Evolutionary conservation across 2,329 filamentous ascomycete species (phyloP), one percentile per base, ranked within the genome.

Genomic region (Trichoderma brevicompactum): DNA sequence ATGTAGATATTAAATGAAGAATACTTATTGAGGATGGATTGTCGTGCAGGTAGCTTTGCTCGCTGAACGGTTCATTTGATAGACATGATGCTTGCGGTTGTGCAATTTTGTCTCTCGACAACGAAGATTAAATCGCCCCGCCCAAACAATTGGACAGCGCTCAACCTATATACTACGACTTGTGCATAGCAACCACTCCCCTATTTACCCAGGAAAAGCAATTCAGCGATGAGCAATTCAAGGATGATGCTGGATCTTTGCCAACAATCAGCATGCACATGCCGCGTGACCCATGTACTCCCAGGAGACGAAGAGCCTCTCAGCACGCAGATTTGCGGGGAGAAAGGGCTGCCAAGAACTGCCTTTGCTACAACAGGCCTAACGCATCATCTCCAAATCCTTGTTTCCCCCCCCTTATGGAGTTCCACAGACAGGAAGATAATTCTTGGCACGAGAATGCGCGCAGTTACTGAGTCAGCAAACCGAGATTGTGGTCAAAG

Each of bases 331-430:
- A 36, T 58, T 34, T 46, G 40, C 40, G 54, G 40, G 54, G 54
- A 56, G 54, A 32, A 38, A 56, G 40, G 54, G 40, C 54, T 58
- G 28, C 54, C 54, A 58, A 58, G 54, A 46, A 28, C 9, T n/a
- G 53, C 23, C 38, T 13, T 56, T 43, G 6, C 53, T 44, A 5
- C 10, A 55, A 43, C 13, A 9, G 53, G 53, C 17, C 15, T 55
- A 23, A 56, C 23, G 15, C 53, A 32, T 34, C 5, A 34, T 41
- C 38, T 23, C 40, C 40, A 41, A 56, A 44, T 17, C 40, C 38
- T 43, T 56, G 23, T 41, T 52, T 56, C 7, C 3, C 53, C 38
- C 53, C 38, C 53, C n/a, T n/a, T 34, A 43, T 44, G 19, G 40
- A 55, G 48, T 34, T 52, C 48, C 53, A 54, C 52, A 54, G 38